Conservation (phyloP, 208 protist genomes). For the Wallacemonas sp. region DNA sequence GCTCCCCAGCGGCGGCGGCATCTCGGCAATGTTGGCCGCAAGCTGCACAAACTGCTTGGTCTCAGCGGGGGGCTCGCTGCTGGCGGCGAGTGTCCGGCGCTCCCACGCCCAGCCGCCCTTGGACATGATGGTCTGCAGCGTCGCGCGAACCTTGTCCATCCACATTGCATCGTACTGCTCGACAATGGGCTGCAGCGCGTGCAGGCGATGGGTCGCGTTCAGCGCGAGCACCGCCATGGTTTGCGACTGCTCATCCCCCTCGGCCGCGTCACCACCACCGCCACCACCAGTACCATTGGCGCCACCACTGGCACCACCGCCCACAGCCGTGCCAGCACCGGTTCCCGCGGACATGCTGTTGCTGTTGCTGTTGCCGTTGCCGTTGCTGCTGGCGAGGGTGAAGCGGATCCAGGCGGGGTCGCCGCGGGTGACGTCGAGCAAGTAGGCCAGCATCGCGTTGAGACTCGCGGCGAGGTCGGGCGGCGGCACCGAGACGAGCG, state of each 20-base stretch:
- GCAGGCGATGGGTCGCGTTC: conserved; percentile 17
- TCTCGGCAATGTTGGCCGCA: conserved; percentile 17
- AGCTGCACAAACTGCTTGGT: conserved; percentile 11
- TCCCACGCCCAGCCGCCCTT: conserved; percentile 16
- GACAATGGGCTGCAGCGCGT: conserved; percentile 7
- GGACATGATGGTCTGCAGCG: conserved; percentile 5
- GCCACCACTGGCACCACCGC: too few species aligned
- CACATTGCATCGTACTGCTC: conserved; percentile 11
- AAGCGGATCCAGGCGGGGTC: conserved; percentile 11
- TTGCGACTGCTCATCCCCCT: conserved; percentile 1
- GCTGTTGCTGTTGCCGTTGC: too few species aligned
- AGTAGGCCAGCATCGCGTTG: conserved; percentile 27
- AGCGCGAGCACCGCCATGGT: conserved; percentile 23
- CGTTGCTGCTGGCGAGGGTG: not conserved
- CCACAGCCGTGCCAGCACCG: too few species aligned
- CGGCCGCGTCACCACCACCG: conserved; percentile 15
- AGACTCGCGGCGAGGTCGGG: conserved; percentile 21
- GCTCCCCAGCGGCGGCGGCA: conserved; percentile 31
- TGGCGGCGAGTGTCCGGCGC: not conserved
- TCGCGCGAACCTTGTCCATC: not conserved
- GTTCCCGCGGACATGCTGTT: too few species aligned
- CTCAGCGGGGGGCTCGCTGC: not conserved
- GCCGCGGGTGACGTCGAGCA: conserved; percentile 23
- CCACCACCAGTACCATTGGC: too few species aligned
- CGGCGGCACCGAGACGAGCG: not conserved